A percentile compares a stretch with the other conserved stretches of the same genome.
Conservation (phyloP, 2,329 filamentous ascomycete species). For the Amauroascus niger region DNA sequence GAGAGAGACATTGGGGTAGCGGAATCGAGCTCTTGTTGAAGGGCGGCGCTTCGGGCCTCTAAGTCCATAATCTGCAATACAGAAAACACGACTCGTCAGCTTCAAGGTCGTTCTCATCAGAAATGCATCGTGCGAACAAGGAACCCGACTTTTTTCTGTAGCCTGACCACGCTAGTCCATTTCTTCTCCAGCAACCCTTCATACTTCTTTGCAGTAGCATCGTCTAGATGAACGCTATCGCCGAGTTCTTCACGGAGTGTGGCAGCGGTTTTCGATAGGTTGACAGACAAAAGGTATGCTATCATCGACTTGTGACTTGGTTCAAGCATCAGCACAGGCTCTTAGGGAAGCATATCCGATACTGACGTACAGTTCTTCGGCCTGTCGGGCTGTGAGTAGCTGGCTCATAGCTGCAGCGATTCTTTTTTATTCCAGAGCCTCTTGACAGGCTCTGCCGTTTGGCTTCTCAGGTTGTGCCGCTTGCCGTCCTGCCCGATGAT, state of each 20-base stretch:
- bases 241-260: conserved; percentile 69
- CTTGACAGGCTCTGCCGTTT: not conserved
- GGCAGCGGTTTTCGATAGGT: conserved; percentile 58
- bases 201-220: conserved; percentile 82
- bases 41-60: conserved; percentile 59
- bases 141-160: conserved; percentile 77
- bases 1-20: conserved; percentile 71
- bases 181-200: conserved; percentile 93
- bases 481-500: too few species aligned
- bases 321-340: conserved; percentile 5
- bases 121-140: not conserved
- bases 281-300: conserved; percentile 69
- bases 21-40: conserved; percentile 77
- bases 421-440: not conserved
- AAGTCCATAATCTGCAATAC: conserved; percentile 76
- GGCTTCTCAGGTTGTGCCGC: too few species aligned
- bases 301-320: conserved; percentile 84
- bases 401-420: conserved; percentile 51
- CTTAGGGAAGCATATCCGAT: not conserved
- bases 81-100: not conserved
- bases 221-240: conserved; percentile 59
- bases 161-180: conserved; percentile 88
- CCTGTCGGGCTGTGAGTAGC: conserved; percentile 67
- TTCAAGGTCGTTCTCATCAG: not conserved
- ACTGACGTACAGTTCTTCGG: conserved; percentile 42